Base-by-base conservation (phyloP, 306 rosid genomes). In the Prinsepia uniflora region DNA sequence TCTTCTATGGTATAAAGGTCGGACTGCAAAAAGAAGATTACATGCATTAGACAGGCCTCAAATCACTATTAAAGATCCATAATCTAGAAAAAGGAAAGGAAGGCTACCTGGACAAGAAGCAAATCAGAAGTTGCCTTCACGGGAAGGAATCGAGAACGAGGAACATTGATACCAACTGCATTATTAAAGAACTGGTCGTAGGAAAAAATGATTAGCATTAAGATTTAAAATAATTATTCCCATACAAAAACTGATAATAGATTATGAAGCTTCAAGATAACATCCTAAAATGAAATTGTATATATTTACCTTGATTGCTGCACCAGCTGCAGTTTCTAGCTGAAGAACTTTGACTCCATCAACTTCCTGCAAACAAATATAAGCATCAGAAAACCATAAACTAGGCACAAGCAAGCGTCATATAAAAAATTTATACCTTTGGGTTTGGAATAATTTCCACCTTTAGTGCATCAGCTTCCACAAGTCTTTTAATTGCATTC, bases 361-460 rank as follows among this genome's bases (percentile, higher is more conserved):
- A 81, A 90, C 97, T 86, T 94, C 99, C 99, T 94, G 72, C 56
- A 72, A 76, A 58, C 61, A 78, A 49, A 46, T 36, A 64, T 11
- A 44, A 80, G 65, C 63, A 76, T 71, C 65, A 48, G 56, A 72
- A 71, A 78, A 44, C 45, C 39, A 14, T 39, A 47, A 48, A 8
- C 24, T 19, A 24, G 30, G 30, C 20, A 58, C 44, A 48, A 19
- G 68, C 49, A 45, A 24, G 43, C 69, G 36, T 41, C 54, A 63
- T 55, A 59, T 75, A 40, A 53, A 46, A 65, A 76, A 61, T 41
- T 40, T 47, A 44, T 66, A 94, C 99, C 99, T 94, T 94, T 20
- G 99, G 99, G 72, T 94, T 94, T 64, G 99, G 99, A 80, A 94
- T 94, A 57, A 94, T 94, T 78, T 94, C 99, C 99, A 91, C 91